Conservation (phyloP, 1,284 basidiomycete genomes). For the Boletellus deceptivus region DNA sequence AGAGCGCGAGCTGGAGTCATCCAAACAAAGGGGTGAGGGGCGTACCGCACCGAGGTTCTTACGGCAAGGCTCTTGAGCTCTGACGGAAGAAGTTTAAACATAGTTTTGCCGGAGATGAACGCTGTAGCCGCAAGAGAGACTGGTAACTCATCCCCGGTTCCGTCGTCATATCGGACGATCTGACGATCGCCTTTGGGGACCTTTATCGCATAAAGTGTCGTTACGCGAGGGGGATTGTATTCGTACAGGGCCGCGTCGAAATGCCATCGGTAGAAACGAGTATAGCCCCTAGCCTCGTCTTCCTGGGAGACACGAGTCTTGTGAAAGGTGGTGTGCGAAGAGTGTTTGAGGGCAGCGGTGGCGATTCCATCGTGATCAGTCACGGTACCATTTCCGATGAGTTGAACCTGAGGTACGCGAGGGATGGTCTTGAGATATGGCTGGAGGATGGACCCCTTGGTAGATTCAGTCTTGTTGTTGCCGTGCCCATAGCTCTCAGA, state of each 20-base stretch:
- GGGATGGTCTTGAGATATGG: slow-evolving; percentile 87
- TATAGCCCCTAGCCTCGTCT: slow-evolving; percentile 73
- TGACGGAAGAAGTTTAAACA: slow-evolving; percentile 81
- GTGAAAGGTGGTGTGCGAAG: slow-evolving; percentile 88
- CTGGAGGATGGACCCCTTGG: slow-evolving; percentile 75
- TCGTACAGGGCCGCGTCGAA: slow-evolving; percentile 93
- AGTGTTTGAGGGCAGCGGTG: slow-evolving; percentile 72
- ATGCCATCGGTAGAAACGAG: slow-evolving; percentile 91
- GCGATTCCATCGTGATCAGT: slow-evolving; percentile 76
- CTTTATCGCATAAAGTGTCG: slow-evolving; percentile 79
- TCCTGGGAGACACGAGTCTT: slow-evolving; percentile 75
- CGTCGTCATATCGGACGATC: slow-evolving; percentile 83
- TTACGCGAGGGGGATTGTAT: slow-evolving; percentile 84
- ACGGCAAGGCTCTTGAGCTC: slow-evolving; percentile 83
- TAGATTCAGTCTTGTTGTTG: slow-evolving; percentile 75
- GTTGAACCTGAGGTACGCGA: slow-evolving; percentile 80
- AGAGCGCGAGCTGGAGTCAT: slow-evolving; percentile 66
- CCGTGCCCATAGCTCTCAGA: slow-evolving; percentile 79
- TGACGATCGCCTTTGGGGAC: slow-evolving; percentile 75
- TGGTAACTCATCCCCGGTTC: slow-evolving; percentile 76
- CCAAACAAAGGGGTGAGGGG: slow-evolving; percentile 75
- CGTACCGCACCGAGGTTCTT: slow-evolving; percentile 60
- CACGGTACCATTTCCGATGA: slow-evolving; percentile 81
- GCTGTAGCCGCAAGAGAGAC: slow-evolving; percentile 88
- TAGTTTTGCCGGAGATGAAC: slow-evolving; percentile 77